Evolutionary conservation across 345 rosid species (phyloP).

Genomic region (Heritiera littoralis): DNA sequence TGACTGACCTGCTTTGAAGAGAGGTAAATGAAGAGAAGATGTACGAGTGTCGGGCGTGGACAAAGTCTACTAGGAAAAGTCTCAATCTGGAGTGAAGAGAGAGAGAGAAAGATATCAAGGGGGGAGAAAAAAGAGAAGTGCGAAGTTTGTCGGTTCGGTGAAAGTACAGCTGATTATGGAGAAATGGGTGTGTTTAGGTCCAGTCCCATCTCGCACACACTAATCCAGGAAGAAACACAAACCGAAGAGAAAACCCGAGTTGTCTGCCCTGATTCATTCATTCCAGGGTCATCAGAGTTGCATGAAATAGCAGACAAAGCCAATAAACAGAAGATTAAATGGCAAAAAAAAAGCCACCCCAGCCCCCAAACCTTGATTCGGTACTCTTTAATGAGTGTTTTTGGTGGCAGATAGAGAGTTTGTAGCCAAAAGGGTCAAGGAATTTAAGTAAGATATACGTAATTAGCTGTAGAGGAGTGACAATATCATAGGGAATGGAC

Average conservation of each 20-base stretch:
- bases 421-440: background rate
- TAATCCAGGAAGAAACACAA: background rate
- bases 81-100: conserved; percentile 11
- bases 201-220: background rate
- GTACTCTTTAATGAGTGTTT: background rate
- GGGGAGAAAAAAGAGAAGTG: background rate
- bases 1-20: conserved; percentile 12
- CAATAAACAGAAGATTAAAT: background rate
- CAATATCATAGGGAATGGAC: conserved; percentile 17
- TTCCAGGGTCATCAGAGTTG: background rate
- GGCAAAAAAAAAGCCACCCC: background rate
- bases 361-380: background rate
- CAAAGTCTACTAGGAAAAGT: conserved; percentile 12
- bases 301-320: conserved; percentile 2
- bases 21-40: conserved; percentile 1
- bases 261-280: conserved; percentile 9
- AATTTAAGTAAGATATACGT: conserved; percentile 1
- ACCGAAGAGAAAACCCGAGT: background rate
- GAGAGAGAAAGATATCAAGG: background rate
- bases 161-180: background rate
- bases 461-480: background rate
- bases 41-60: conserved; percentile 19
- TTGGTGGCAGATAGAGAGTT: background rate
- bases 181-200: conserved; percentile 6
- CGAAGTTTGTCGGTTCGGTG: background rate